These are phyloP conservation scores for Aspergillus versicolor DNA, from an alignment of 2,329 filamentous ascomycete genomes.

Conservation along the genomic window DNA sequence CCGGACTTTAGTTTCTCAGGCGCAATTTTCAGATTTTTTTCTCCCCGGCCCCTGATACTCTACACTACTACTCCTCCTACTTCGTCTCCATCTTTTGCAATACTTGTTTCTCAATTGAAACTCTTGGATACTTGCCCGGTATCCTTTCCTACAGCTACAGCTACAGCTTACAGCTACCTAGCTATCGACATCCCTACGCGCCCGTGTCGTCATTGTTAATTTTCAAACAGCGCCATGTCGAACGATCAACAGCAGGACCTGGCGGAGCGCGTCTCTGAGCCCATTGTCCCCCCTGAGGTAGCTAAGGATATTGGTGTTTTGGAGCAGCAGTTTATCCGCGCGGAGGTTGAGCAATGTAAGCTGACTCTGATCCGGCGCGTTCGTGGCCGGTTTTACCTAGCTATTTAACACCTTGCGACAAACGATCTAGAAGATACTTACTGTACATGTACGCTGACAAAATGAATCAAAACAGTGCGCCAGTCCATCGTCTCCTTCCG, in stretches of 20 bases:
- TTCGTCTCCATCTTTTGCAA: neutral
- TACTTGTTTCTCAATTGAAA: neutral
- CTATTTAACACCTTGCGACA: neutral
- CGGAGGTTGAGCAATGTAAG: constrained; percentile 68
- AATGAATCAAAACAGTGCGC: constrained; percentile 56
- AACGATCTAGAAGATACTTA: neutral
- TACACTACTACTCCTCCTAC: neutral
- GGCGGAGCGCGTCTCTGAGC: constrained; percentile 34
- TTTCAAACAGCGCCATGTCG: neutral
- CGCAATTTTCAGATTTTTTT: constrained; percentile 5
- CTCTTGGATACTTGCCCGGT: neutral
- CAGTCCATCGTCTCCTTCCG: constrained; percentile 67
- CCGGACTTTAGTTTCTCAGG: constrained; percentile 5
- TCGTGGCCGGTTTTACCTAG: no score
- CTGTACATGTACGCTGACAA: constrained; percentile 1
- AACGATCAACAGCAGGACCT: constrained; percentile 1
- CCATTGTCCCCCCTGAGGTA: constrained; percentile 48
- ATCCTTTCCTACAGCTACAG: neutral
- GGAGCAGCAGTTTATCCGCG: constrained; percentile 80
- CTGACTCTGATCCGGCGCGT: constrained; percentile 47
- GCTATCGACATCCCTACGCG: neutral
- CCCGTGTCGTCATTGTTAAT: neutral
- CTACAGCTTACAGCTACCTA: neutral
- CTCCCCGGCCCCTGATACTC: neutral
- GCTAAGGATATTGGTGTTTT: constrained; percentile 67